These are phyloP conservation scores for Aspergillus terreus DNA, from an alignment of 2,329 filamentous ascomycete species.

Conservation along the genomic window DNA sequence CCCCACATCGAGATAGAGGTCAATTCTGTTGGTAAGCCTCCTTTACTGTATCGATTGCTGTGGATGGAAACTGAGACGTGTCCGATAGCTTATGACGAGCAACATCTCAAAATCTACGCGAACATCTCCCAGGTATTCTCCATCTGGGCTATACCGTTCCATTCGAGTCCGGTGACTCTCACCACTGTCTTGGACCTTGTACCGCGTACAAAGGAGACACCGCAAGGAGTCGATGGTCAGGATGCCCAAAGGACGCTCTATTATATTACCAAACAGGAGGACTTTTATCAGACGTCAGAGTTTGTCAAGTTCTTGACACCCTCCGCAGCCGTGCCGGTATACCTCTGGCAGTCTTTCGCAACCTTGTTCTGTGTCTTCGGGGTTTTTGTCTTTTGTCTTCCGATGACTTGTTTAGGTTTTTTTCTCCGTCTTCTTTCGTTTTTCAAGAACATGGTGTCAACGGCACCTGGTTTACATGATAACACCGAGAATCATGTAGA, in stretches of 20 bases:
- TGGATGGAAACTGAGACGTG: background rate
- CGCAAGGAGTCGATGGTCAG: background rate
- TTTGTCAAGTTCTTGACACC: slow-evolving; percentile 69
- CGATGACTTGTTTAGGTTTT: background rate
- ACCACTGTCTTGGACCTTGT: slow-evolving; percentile 64
- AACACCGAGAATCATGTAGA: too few species aligned
- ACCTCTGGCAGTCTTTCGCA: slow-evolving; percentile 62
- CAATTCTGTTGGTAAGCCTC: slow-evolving; percentile 52
- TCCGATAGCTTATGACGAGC: slow-evolving; percentile 61
- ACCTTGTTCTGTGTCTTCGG: slow-evolving; percentile 63
- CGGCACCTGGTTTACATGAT: too few species aligned
- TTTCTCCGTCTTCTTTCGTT: too few species aligned
- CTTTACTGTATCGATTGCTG: background rate
- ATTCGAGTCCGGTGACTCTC: slow-evolving; percentile 64
- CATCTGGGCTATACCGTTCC: slow-evolving; percentile 73
- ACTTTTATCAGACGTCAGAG: slow-evolving; percentile 75
- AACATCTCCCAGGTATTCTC: slow-evolving; percentile 71
- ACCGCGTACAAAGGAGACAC: background rate
- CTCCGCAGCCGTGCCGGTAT: slow-evolving; percentile 54
- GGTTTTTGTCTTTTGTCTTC: slow-evolving; percentile 41
- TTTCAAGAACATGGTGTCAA: too few species aligned
- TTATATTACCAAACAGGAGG: slow-evolving; percentile 72
- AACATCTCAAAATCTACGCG: slow-evolving; percentile 66
- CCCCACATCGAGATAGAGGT: slow-evolving; percentile 67
- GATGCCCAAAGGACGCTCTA: slow-evolving; percentile 49